phyloP scores from a whole-genome alignment of 1,284 basidiomycete genomes.

The Apiotrichum mycotoxinovorans region DNA sequence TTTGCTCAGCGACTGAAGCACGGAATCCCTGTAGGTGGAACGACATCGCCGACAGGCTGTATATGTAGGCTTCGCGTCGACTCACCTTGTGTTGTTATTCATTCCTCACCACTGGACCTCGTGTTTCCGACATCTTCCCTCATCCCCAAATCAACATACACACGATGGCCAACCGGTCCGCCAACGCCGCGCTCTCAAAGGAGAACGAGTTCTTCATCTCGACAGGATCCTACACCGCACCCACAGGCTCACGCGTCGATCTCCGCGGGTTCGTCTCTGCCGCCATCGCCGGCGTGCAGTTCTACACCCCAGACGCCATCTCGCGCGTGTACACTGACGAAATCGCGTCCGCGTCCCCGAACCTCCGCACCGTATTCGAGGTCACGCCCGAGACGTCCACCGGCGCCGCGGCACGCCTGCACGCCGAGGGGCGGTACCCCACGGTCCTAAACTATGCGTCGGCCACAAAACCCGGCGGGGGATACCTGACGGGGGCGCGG shows the following conservation, averaged over 20 bases:
- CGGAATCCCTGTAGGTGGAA: no score
- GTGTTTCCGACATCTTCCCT: background rate
- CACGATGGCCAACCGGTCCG: background rate
- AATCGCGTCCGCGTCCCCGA: background rate
- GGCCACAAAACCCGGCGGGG: conserved; percentile 18
- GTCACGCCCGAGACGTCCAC: conserved; percentile 15
- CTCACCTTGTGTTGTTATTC: no score
- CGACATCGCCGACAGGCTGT: no score
- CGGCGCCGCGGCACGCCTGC: conserved; percentile 10
- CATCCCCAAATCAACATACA: background rate
- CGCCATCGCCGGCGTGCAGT: background rate
- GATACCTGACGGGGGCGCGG: conserved; percentile 15
- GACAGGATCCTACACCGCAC: conserved; percentile 1
- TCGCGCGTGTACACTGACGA: background rate
- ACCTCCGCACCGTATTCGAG: background rate
- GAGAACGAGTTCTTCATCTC: conserved; percentile 12
- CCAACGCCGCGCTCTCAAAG: conserved; percentile 3
- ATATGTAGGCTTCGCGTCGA: no score
- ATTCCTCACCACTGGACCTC: no score
- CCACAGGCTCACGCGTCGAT: conserved; percentile 5
- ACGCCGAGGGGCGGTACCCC: background rate
- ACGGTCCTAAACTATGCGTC: conserved; percentile 19
- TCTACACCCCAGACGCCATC: conserved; percentile 6
- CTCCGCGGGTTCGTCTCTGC: conserved; percentile 2
- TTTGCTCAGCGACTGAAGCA: no score